Conservation (phyloP, 345 rosid genomes). For the Sisymbrium altissimum region DNA sequence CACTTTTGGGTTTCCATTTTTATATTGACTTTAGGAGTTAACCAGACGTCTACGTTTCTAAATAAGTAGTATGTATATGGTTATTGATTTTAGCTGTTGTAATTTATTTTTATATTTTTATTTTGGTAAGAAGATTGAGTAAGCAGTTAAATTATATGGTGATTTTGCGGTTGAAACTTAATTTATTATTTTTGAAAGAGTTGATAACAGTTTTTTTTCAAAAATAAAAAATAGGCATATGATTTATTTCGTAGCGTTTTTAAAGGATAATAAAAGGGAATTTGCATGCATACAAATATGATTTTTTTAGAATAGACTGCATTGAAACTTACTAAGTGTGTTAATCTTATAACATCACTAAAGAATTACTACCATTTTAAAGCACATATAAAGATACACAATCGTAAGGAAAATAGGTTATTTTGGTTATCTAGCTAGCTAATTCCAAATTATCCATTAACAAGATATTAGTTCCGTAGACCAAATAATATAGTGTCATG, state of each 20-base stretch:
- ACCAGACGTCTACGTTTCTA: slow-evolving; percentile 9
- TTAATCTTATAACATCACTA: no score
- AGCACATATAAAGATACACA: no score
- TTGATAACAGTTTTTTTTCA: neutral
- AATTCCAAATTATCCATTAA: no score
- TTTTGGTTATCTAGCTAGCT: no score
- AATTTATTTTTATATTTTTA: neutral
- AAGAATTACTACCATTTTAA: no score
- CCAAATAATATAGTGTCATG: no score
- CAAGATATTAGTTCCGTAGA: no score
- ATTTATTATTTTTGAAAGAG: neutral
- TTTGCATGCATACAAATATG: neutral
- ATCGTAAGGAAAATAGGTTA: no score
- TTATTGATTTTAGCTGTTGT: neutral
- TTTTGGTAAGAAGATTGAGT: neutral
- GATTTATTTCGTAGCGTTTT: neutral
- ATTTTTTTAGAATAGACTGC: neutral
- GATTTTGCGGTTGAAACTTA: neutral
- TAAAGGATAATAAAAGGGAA: neutral
- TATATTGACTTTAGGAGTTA: slow-evolving; percentile 1
- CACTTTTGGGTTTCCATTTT: slow-evolving; percentile 2
- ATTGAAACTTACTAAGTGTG: no score
- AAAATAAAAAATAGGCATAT: neutral
- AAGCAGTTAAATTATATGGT: neutral
- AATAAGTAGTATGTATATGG: neutral